These are phyloP conservation scores for Xylaria sp. DNA, from an alignment of 2,329 filamentous ascomycete genomes.

Conservation along the genomic window DNA sequence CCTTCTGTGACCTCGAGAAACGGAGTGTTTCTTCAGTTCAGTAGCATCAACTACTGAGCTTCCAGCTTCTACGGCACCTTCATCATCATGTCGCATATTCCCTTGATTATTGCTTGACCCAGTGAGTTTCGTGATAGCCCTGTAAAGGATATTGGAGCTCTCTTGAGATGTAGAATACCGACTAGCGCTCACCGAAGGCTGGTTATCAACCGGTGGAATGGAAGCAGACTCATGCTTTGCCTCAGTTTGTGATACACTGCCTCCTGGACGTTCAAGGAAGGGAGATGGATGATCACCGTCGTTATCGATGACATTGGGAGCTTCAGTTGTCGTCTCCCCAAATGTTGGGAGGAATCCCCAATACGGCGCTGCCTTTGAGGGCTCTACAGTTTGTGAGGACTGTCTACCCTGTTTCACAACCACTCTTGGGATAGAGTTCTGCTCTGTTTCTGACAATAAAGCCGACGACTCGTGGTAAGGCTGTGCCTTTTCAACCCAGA, in stretches of 20 bases:
- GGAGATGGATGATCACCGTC: neutral
- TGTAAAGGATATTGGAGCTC: conserved; percentile 8
- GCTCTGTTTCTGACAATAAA: conserved; percentile 3
- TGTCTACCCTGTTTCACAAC: neutral
- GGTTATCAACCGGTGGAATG: conserved; percentile 11
- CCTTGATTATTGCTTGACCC: conserved; percentile 20
- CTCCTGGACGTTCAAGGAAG: neutral
- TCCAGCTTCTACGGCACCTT: conserved; percentile 3
- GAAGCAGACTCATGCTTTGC: conserved; percentile 5
- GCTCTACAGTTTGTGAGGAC: conserved; percentile 4
- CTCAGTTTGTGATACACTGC: neutral
- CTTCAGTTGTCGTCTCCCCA: conserved; percentile 11
- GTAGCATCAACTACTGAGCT: neutral
- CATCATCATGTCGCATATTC: conserved; percentile 16
- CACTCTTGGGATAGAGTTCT: conserved; percentile 9
- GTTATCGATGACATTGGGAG: neutral
- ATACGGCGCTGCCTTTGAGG: conserved; percentile 24
- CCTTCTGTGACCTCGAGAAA: neutral
- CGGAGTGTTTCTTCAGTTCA: neutral
- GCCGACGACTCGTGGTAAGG: conserved; percentile 16
- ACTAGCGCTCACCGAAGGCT: conserved; percentile 12
- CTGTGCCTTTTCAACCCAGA: conserved; percentile 24
- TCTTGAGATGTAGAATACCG: conserved; percentile 17
- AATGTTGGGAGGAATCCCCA: conserved; percentile 33
- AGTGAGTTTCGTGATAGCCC: conserved; percentile 1